A percentile compares a stretch with the other conserved stretches of the same genome.
These are phyloP conservation scores for Castanea crenata DNA, from an alignment of 306 rosid species.

Conservation along the genomic window DNA sequence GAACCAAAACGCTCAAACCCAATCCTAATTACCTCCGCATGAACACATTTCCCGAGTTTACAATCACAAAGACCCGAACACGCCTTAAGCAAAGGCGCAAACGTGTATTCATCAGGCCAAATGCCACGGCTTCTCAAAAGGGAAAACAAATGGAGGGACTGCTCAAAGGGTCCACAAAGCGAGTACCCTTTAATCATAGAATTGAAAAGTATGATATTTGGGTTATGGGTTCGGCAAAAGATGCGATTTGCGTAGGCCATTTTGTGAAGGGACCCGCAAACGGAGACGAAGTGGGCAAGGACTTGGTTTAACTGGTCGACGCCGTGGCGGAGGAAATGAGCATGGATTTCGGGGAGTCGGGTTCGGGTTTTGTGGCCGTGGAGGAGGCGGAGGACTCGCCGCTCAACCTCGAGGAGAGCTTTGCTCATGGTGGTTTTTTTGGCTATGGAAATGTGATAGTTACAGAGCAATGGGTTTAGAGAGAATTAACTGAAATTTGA, in stretches of 20 bases:
- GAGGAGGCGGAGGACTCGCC: slow-evolving; percentile 62
- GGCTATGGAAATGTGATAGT: neutral
- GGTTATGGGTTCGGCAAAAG: slow-evolving; percentile 45
- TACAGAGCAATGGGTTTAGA: neutral
- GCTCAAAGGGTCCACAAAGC: slow-evolving; percentile 45
- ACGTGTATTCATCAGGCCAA: slow-evolving; percentile 57
- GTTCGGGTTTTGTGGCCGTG: slow-evolving; percentile 54
- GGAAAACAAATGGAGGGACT: slow-evolving; percentile 45
- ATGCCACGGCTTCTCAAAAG: slow-evolving; percentile 42
- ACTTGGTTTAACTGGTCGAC: slow-evolving; percentile 74
- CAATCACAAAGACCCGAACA: slow-evolving; percentile 43
- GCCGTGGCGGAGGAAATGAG: slow-evolving; percentile 67
- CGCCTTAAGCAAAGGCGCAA: slow-evolving; percentile 62
- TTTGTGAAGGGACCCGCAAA: slow-evolving; percentile 43
- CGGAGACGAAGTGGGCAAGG: slow-evolving; percentile 73
- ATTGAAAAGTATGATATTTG: slow-evolving; percentile 69
- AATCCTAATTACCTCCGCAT: slow-evolving; percentile 32
- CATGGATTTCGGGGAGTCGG: slow-evolving; percentile 64
- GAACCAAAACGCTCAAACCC: slow-evolving; percentile 48
- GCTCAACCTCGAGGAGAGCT: slow-evolving; percentile 40
- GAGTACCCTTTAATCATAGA: slow-evolving; percentile 79
- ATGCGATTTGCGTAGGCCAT: slow-evolving; percentile 53
- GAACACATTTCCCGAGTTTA: slow-evolving; percentile 48
- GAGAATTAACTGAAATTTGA: slow-evolving; percentile 3
- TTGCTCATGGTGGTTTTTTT: slow-evolving; percentile 37